phyloP scores from a whole-genome alignment of 2,329 filamentous ascomycete genomes.

The Chaetoscypha palmicola region DNA sequence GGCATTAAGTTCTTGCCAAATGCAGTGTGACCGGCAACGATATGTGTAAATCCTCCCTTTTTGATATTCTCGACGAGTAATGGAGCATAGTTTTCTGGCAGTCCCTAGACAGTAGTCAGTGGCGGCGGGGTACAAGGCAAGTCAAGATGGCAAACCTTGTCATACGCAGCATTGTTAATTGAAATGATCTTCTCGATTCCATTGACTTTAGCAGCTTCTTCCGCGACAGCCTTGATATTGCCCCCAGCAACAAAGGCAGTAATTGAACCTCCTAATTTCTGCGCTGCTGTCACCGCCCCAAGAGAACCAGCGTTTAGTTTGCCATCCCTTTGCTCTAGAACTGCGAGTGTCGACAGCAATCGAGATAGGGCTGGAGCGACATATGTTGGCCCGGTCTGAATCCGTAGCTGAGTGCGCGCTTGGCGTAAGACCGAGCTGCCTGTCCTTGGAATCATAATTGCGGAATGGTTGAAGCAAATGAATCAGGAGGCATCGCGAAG shows the following conservation, averaged over 20 bases:
- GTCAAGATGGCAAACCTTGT: conserved; percentile 55
- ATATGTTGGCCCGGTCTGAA: conserved; percentile 33
- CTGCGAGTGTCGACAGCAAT: conserved; percentile 78
- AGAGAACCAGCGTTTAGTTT: conserved; percentile 77
- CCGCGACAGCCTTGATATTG: conserved; percentile 67
- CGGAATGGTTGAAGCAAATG: conserved; percentile 2
- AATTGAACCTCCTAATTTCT: conserved; percentile 76
- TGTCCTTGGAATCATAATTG: conserved; percentile 29
- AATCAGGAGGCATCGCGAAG: conserved; percentile 6
- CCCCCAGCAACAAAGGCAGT: conserved; percentile 83
- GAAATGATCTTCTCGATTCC: conserved; percentile 88
- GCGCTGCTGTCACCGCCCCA: conserved; percentile 77
- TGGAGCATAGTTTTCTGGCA: conserved; percentile 91
- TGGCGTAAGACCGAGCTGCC: conserved; percentile 27
- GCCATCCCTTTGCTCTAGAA: conserved; percentile 89
- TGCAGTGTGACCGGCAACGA: conserved; percentile 84
- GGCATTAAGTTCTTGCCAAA: conserved; percentile 96
- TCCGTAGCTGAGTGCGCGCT: conserved; percentile 36
- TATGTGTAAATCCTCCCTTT: conserved; percentile 87
- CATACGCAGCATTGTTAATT: conserved; percentile 83
- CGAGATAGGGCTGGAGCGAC: conserved; percentile 46
- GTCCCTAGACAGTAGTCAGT: conserved; percentile 47
- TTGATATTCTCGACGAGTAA: conserved; percentile 94
- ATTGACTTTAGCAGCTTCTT: conserved; percentile 80
- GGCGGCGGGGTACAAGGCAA: not conserved